Base-by-base conservation (phyloP, 2,329 filamentous ascomycete genomes). In the Verticillium nonalfalfae region DNA sequence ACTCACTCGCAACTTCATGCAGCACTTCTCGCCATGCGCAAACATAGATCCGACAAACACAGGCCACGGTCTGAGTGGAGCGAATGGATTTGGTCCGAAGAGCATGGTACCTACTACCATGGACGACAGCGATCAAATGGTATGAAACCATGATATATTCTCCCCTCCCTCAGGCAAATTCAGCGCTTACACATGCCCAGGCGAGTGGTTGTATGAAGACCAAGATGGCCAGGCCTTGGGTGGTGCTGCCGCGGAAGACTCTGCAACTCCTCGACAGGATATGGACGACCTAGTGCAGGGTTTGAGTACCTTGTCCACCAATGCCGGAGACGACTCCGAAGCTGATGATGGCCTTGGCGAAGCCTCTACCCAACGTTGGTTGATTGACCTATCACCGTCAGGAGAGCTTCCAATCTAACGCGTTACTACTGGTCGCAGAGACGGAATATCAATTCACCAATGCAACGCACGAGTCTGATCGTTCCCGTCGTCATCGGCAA, bases 41-140 rank as follows among this genome's bases (percentile, higher is more conserved):
- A 69, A 63, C 59, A 55, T 55, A 64, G 31, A 39, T 58, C 63
- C 52, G 68, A 69, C 62, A 70, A 68, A 57, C 63, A 65, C 52
- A 70, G 69, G 60, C 67, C 68, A 31, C 69, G 39, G 59, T 45
- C 38, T n/a, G 60, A 59, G 26, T 71, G 69, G 70, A 65, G 62
- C 34, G 64, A 67, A 4, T 76, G 74, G 74, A 63, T 64, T 18
- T 74, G 66, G 66, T 67, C 68, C 31, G 26, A 31, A 15, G 62
- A 67, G 5, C 66, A 31, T 31, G 72, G 40, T 45, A 63, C 14
- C 64, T 68, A 60, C 56, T 75, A 71, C 57, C 70, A 69, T 58
- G 66, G 67, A 18, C 67, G 71, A 55, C 62, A 65, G 61, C 67
- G 71, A 57, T 59, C 57, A 40, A 63, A 69, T 58, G 74, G 74